Conservation (phyloP, 2,329 filamentous ascomycete species). For the Escovopsis weberi region DNA sequence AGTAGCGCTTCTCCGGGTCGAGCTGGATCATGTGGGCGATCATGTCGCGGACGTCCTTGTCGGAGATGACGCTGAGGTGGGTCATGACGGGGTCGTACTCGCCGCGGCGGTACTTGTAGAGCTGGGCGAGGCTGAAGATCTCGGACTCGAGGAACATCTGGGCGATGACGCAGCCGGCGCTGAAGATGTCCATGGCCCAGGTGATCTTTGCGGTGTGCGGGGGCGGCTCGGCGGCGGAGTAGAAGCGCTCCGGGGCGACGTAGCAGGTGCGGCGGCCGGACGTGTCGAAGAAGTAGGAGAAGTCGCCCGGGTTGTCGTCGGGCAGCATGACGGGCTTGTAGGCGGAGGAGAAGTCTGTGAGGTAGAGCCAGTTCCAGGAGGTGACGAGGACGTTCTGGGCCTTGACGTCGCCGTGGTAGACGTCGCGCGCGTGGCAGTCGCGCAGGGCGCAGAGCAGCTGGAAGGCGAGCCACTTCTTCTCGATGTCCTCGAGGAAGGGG, state of each 20-base stretch:
- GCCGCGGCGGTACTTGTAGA: conserved; percentile 84
- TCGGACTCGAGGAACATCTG: conserved; percentile 90
- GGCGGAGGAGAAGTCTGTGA: conserved; percentile 90
- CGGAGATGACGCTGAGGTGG: conserved; percentile 73
- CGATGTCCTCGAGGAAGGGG: conserved; percentile 90
- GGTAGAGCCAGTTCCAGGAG: conserved; percentile 98
- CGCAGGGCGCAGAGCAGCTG: conserved; percentile 84
- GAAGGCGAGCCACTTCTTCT: conserved; percentile 97
- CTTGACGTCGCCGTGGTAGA: conserved; percentile 98
- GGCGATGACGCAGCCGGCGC: conserved; percentile 88
- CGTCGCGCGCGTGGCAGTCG: conserved; percentile 76
- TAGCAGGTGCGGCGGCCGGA: conserved; percentile 89
- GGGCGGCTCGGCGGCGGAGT: conserved; percentile 52
- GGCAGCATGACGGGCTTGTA: conserved; percentile 92
- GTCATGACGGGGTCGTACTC: conserved; percentile 81
- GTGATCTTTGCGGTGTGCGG: conserved; percentile 45
- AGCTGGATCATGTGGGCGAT: conserved; percentile 93
- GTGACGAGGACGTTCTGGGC: conserved; percentile 94
- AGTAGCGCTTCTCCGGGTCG: conserved; percentile 81
- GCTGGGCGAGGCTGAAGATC: conserved; percentile 92
- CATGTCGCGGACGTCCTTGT: conserved; percentile 74
- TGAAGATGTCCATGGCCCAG: conserved; percentile 99
- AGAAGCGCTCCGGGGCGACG: conserved; percentile 83
- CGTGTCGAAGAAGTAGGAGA: conserved; percentile 95
- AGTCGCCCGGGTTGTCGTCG: conserved; percentile 92